Percentiles rank a stretch among this genome's conserved stretches.
These are phyloP conservation scores for Leccinellum luteum DNA, from an alignment of 768 basidiomycete genomes.

Conservation along the genomic window DNA sequence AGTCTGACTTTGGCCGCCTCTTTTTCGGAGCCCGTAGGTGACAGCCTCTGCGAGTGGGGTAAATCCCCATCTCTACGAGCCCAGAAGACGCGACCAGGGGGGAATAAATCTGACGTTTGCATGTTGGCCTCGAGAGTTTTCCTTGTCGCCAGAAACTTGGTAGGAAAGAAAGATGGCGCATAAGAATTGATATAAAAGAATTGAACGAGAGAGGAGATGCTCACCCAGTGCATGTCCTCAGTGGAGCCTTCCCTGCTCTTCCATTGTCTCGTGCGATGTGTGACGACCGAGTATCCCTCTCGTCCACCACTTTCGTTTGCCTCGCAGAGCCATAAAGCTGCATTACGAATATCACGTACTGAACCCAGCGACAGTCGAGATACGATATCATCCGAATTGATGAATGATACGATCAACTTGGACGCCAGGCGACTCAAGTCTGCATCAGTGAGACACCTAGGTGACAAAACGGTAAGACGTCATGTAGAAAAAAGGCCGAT, in stretches of 20 bases:
- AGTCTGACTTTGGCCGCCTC: conserved; percentile 57
- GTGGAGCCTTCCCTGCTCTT: conserved; percentile 56
- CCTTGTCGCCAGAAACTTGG: conserved; percentile 72
- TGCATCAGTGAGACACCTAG: conserved; percentile 61
- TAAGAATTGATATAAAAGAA: not conserved
- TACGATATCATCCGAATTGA: conserved; percentile 81
- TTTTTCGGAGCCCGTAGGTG: conserved; percentile 15
- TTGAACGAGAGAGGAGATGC: conserved; percentile 16
- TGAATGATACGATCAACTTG: conserved; percentile 70
- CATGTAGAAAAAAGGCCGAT: not conserved
- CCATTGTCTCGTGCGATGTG: conserved; percentile 52
- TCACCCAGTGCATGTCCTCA: conserved; percentile 54
- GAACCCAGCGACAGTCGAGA: conserved; percentile 76
- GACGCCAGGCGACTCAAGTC: conserved; percentile 57
- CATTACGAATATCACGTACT: conserved; percentile 71
- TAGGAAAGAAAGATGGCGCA: not conserved
- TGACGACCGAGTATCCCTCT: conserved; percentile 40
- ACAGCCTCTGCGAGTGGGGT: conserved; percentile 43
- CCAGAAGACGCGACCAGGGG: conserved; percentile 78
- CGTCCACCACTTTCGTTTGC: conserved; percentile 47
- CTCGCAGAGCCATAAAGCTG: conserved; percentile 77
- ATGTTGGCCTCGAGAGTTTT: conserved; percentile 87
- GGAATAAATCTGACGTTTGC: conserved; percentile 68
- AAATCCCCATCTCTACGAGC: conserved; percentile 72
- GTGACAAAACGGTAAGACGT: not conserved